Percentiles rank a stretch among this genome's conserved stretches.
Evolutionary conservation across 139 green algal genomes (phyloP).

Genomic region (Haematococcus lacustris): DNA sequence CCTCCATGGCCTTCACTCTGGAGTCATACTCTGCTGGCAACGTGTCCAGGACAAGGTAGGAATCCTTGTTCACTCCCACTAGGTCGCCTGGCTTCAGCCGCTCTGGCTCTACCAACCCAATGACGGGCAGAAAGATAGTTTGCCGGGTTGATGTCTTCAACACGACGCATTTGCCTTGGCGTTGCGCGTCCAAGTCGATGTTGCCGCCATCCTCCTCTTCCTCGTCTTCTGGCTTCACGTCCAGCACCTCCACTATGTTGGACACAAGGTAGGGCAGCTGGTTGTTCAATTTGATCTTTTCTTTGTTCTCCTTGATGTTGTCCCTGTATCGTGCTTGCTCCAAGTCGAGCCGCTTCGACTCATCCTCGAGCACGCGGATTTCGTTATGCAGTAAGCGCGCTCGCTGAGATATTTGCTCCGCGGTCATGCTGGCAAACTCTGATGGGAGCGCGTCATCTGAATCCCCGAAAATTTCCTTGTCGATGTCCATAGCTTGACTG

Average conservation of each 20-base stretch:
- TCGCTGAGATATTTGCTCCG: conserved; percentile 81
- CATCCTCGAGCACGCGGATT: conserved; percentile 91
- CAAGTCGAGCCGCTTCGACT: conserved; percentile 76
- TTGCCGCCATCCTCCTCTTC: conserved; percentile 77
- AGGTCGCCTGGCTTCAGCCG: conserved; percentile 83
- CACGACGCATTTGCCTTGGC: conserved; percentile 92
- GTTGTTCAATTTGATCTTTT: conserved; percentile 99
- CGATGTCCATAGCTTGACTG: conserved; percentile 57
- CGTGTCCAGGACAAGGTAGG: conserved; percentile 95
- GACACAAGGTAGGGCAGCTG: conserved; percentile 97
- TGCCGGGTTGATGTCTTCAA: conserved; percentile 97
- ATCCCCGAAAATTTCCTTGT: conserved; percentile 47
- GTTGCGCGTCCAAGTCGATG: conserved; percentile 83
- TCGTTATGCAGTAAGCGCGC: conserved; percentile 92
- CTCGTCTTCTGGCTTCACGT: conserved; percentile 87
- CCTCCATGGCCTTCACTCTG: conserved; percentile 94
- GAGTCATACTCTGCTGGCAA: conserved; percentile 97
- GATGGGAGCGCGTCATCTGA: neutral
- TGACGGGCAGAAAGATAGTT: conserved; percentile 97
- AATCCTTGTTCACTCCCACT: conserved; percentile 99
- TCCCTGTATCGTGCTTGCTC: conserved; percentile 73
- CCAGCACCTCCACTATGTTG: conserved; percentile 97
- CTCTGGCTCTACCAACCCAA: conserved; percentile 89
- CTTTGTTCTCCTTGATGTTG: conserved; percentile 92
- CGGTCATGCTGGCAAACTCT: conserved; percentile 61